phyloP scores from a whole-genome alignment of 495 filamentous ascomycete genomes.

The Penicillium turbatum region DNA sequence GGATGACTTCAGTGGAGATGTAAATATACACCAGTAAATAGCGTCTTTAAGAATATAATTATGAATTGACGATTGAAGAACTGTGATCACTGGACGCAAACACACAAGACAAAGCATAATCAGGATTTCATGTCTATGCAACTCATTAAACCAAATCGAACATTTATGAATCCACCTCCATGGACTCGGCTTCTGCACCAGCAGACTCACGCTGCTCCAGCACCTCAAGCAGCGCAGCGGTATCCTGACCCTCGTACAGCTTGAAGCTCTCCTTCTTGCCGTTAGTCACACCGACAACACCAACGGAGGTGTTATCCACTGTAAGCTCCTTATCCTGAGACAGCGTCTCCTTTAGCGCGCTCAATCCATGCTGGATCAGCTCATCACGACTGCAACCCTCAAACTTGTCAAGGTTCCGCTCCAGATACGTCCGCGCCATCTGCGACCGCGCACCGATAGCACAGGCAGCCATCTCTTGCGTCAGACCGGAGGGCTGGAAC shows the following conservation, averaged over 20 bases:
- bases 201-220: constrained; percentile 69
- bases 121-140: constrained; percentile 39
- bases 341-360: constrained; percentile 90
- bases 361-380: constrained; percentile 82
- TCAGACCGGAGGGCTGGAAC: constrained; percentile 94
- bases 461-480: constrained; percentile 92
- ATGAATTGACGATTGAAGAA: constrained; percentile 9
- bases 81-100: constrained; percentile 7
- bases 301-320: constrained; percentile 90
- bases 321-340: constrained; percentile 97
- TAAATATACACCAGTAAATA: neutral
- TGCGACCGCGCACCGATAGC: constrained; percentile 94
- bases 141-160: constrained; percentile 23
- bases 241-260: constrained; percentile 85
- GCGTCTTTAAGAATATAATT: constrained; percentile 4
- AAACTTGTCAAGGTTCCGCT: constrained; percentile 84
- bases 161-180: constrained; percentile 78
- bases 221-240: constrained; percentile 60
- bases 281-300: constrained; percentile 64
- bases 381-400: constrained; percentile 68
- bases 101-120: constrained; percentile 18
- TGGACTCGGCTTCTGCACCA: constrained; percentile 59
- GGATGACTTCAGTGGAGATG: neutral
- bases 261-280: constrained; percentile 73
- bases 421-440: constrained; percentile 95